Conservation (phyloP, 768 basidiomycete species). For the Leccinum longicurvipes region DNA sequence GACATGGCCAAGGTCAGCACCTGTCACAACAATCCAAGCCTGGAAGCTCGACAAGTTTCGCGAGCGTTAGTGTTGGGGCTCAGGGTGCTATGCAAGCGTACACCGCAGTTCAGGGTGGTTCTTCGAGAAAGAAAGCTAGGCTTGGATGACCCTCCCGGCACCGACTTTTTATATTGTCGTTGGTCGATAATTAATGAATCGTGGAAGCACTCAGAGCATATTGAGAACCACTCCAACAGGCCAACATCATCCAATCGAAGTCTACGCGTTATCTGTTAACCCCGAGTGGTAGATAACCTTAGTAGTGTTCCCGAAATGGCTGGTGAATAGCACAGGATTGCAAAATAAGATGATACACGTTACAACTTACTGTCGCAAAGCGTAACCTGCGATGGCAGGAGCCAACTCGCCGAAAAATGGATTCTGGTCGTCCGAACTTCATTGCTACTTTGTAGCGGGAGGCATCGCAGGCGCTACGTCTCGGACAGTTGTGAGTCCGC, state of each 20-base stretch:
- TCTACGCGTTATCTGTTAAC: neutral
- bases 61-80: constrained; percentile 57
- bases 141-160: constrained; percentile 35
- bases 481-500: constrained; percentile 86
- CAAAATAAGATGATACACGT: too few relatives aligned
- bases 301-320: too few relatives aligned
- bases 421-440: constrained; percentile 29
- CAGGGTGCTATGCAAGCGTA: constrained; percentile 30
- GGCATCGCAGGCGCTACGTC: constrained; percentile 64
- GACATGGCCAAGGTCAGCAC: constrained; percentile 46
- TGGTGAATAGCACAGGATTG: too few relatives aligned
- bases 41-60: constrained; percentile 61
- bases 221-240: neutral
- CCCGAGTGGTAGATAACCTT: constrained; percentile 1
- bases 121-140: constrained; percentile 59
- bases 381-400: constrained; percentile 20
- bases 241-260: too few relatives aligned
- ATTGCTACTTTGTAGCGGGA: constrained; percentile 54
- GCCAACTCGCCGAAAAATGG: constrained; percentile 26
- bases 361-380: constrained; percentile 8
- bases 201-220: neutral
- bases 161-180: neutral
- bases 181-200: neutral
- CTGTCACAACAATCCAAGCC: constrained; percentile 43
- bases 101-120: constrained; percentile 31